phyloP scores from a whole-genome alignment of 208 protist genomes.

The Porcisia hertigi region DNA sequence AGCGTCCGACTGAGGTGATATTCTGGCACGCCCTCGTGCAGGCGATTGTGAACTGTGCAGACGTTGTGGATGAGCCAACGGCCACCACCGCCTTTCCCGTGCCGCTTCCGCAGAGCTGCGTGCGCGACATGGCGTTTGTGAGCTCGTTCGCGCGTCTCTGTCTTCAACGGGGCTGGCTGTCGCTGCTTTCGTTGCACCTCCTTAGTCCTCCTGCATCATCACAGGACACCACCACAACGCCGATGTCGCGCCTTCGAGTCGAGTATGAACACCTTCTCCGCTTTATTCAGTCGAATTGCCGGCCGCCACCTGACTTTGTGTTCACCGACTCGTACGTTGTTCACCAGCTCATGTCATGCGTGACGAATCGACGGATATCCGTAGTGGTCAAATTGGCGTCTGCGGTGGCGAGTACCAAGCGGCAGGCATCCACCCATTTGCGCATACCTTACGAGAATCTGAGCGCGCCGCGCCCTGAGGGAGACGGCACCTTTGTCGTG shows the following conservation, averaged over 20 bases:
- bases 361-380: conserved; percentile 18
- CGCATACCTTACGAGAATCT: conserved; percentile 30
- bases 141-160: conserved; percentile 22
- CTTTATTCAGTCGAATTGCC: conserved; percentile 9
- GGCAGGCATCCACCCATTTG: conserved; percentile 16
- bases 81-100: conserved; percentile 1
- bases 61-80: conserved; percentile 4
- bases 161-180: conserved; percentile 25
- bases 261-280: conserved; percentile 24
- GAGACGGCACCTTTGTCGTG: background rate
- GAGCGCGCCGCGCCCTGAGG: conserved; percentile 2
- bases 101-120: conserved; percentile 2
- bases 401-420: conserved; percentile 8
- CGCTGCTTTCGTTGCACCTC: conserved; percentile 12
- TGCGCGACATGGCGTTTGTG: conserved; percentile 6
- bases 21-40: conserved; percentile 30
- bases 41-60: conserved; percentile 18
- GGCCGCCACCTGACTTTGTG: conserved; percentile 10
- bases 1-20: background rate
- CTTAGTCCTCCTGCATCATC: background rate
- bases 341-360: conserved; percentile 22
- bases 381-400: conserved; percentile 16
- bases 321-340: conserved; percentile 30
- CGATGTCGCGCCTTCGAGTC: conserved; percentile 1
- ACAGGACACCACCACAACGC: background rate